A percentile compares a stretch with the other conserved stretches of the same genome.
Evolutionary conservation across 1,284 basidiomycete genomes (phyloP).

Genomic region (Thecaphora thlaspeos): DNA sequence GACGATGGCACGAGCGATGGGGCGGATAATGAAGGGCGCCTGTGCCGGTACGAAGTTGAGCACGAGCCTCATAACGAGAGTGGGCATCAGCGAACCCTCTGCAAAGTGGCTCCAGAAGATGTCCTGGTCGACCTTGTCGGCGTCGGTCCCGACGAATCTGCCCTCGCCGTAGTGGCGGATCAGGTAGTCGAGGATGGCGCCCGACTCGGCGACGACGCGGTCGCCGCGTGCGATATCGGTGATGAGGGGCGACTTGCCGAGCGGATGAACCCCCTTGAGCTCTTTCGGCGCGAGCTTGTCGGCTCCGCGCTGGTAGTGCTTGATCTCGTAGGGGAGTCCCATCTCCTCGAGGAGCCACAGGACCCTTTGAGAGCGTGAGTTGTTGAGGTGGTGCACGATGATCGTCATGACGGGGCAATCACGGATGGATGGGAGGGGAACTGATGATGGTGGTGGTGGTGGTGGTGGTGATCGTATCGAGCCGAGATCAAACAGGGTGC

Average conservation of each 20-base stretch:
- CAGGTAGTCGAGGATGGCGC: conserved; percentile 55
- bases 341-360: conserved; percentile 57
- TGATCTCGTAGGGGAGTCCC: conserved; percentile 49
- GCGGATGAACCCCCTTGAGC: conserved; percentile 47
- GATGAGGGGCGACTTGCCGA: conserved; percentile 54
- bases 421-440: neutral
- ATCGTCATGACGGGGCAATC: conserved; percentile 24
- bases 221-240: conserved; percentile 43
- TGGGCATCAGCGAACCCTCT: conserved; percentile 53
- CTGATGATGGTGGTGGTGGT: too few species aligned
- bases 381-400: conserved; percentile 52
- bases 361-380: conserved; percentile 55
- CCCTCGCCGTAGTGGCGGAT: conserved; percentile 54
- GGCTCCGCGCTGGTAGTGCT: conserved; percentile 45
- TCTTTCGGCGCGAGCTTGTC: conserved; percentile 42
- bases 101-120: conserved; percentile 52
- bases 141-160: conserved; percentile 20
- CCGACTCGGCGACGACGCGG: conserved; percentile 51
- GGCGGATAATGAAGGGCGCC: conserved; percentile 52
- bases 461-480: too few species aligned
- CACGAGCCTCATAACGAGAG: conserved; percentile 47
- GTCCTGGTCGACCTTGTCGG: conserved; percentile 42
- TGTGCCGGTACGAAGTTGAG: conserved; percentile 45
- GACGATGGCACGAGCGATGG: conserved; percentile 42
- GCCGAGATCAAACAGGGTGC: too few species aligned